Percentiles rank a stretch among this genome's conserved stretches.
Conservation (phyloP, 257 asterid species). For the Anisodus tanguticus region DNA sequence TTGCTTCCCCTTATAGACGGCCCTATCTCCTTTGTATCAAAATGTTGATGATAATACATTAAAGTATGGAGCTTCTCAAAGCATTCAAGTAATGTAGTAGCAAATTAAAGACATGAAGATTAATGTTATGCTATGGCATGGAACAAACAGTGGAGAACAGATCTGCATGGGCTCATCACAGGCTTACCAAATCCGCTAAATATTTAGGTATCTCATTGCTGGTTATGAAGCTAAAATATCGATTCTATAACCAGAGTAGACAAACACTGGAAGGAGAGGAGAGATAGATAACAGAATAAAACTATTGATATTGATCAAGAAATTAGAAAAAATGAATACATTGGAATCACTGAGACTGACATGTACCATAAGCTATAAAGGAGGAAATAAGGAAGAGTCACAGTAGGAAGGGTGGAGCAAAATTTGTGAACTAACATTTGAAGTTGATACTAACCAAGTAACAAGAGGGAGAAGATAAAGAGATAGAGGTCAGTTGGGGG, state of each 20-base stretch:
- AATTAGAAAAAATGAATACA: not conserved
- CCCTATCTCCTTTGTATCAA: not conserved
- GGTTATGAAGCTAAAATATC: not conserved
- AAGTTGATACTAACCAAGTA: not conserved
- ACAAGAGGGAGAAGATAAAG: slow-evolving; percentile 10
- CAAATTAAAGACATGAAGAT: not conserved
- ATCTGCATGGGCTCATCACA: not conserved
- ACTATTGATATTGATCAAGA: not conserved
- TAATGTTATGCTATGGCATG: not conserved
- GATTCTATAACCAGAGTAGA: not conserved
- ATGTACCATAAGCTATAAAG: not conserved
- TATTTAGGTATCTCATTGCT: not conserved
- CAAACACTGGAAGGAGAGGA: not conserved
- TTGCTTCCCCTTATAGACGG: not conserved
- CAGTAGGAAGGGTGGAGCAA: not conserved
- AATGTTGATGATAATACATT: not conserved
- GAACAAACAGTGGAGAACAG: not conserved
- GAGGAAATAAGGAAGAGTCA: slow-evolving; percentile 7
- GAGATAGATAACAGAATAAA: not conserved
- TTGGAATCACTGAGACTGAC: not conserved
- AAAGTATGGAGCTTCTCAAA: not conserved
- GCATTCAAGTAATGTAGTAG: not conserved
- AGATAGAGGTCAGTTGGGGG: not conserved
- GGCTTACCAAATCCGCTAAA: not conserved
- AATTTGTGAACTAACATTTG: slow-evolving; percentile 1